These are phyloP conservation scores for Meripilus lineatus DNA, from an alignment of 1,284 basidiomycete genomes.

Conservation along the genomic window DNA sequence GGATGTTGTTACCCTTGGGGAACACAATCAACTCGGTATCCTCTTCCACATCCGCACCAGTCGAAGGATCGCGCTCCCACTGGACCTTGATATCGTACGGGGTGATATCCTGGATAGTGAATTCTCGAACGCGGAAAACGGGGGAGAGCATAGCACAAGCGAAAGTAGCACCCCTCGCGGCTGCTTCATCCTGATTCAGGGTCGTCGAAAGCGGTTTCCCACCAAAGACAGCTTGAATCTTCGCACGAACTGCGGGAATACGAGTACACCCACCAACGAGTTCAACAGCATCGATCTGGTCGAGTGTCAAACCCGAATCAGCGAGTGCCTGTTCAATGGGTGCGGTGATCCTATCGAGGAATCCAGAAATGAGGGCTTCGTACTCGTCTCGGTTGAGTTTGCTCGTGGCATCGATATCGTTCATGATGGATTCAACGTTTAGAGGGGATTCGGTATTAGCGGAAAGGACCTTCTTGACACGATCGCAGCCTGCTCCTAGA, in stretches of 20 bases:
- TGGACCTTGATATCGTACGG: conserved; percentile 84
- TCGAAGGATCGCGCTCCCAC: conserved; percentile 73
- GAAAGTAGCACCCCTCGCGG: conserved; percentile 91
- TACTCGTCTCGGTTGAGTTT: conserved; percentile 56
- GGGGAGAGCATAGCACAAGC: conserved; percentile 93
- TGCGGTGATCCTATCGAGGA: conserved; percentile 49
- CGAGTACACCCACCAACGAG: conserved; percentile 67
- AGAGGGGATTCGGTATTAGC: conserved; percentile 85
- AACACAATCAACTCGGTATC: conserved; percentile 88
- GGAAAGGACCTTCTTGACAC: conserved; percentile 69
- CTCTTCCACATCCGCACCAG: conserved; percentile 79
- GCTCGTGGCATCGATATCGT: conserved; percentile 73
- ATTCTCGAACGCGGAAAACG: conserved; percentile 93
- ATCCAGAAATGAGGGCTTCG: conserved; percentile 50
- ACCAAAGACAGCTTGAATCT: conserved; percentile 58
- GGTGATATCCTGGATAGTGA: conserved; percentile 79
- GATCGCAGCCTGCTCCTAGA: conserved; percentile 74
- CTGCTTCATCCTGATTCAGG: conserved; percentile 93
- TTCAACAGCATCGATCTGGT: conserved; percentile 64
- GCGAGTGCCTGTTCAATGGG: conserved; percentile 54
- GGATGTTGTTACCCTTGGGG: conserved; percentile 76
- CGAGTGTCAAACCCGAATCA: conserved; percentile 52
- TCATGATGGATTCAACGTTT: conserved; percentile 92
- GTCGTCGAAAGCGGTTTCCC: conserved; percentile 79
- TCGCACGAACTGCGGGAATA: conserved; percentile 64